Conservation (phyloP, 345 rosid genomes). For the Eucalyptus cloeziana region DNA sequence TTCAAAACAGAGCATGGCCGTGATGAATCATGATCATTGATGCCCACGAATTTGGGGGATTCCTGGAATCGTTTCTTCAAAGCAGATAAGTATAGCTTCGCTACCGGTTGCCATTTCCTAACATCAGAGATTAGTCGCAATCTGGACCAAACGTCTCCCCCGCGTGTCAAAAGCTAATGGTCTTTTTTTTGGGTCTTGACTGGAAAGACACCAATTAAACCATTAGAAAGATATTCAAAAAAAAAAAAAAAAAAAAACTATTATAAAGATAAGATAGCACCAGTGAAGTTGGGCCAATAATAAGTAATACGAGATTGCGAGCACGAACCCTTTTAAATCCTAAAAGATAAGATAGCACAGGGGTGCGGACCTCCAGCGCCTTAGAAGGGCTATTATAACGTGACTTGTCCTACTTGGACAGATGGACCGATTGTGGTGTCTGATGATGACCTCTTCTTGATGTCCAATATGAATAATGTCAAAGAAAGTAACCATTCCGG, state of each 20-base stretch:
- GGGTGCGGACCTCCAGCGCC: background rate
- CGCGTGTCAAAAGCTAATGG: background rate
- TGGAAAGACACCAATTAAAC: background rate
- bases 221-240: background rate
- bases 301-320: background rate
- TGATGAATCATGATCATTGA: background rate
- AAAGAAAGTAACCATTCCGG: background rate
- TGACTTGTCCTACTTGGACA: background rate
- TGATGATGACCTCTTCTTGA: background rate
- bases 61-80: background rate
- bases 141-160: background rate
- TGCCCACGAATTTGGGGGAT: background rate
- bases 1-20: background rate
- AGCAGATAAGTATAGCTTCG: background rate
- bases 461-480: background rate
- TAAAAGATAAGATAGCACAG: background rate
- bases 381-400: background rate
- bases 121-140: background rate
- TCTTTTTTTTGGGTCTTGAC: background rate
- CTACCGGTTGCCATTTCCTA: background rate
- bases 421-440: background rate
- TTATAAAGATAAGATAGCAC: background rate
- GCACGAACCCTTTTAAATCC: background rate
- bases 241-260: background rate
- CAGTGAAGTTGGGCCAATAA: background rate